Percentiles rank a stretch among this genome's conserved stretches.
phyloP scores from a whole-genome alignment of 2,329 filamentous ascomycete genomes.

The Claviceps sp. region DNA sequence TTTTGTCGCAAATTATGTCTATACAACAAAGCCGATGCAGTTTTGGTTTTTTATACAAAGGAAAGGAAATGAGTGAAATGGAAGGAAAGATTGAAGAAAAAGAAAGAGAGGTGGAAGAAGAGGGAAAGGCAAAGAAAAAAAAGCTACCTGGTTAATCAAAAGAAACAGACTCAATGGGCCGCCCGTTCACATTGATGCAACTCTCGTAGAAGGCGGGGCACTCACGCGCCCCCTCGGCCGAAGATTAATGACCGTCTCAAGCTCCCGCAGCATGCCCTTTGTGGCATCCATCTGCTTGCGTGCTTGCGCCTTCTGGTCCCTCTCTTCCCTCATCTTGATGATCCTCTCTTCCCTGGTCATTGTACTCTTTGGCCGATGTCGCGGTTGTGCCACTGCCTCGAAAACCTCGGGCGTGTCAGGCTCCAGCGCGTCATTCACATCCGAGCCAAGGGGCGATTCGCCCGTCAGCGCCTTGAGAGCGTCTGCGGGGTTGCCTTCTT shows the following conservation, averaged over 20 bases:
- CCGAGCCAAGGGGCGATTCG: constrained; percentile 42
- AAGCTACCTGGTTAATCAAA: not conserved
- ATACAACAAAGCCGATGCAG: not conserved
- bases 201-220: constrained; percentile 14
- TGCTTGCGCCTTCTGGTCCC: constrained; percentile 56
- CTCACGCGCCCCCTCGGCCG: constrained; percentile 28
- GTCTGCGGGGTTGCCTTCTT: constrained; percentile 36
- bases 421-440: constrained; percentile 41
- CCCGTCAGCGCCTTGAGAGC: constrained; percentile 71
- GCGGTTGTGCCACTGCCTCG: constrained; percentile 69
- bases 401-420: constrained; percentile 69
- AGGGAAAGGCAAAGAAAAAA: not conserved
- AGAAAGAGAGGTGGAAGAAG: too few species aligned
- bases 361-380: constrained; percentile 44
- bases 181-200: constrained; percentile 29
- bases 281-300: constrained; percentile 69
- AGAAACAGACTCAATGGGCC: not conserved
- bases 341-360: constrained; percentile 81
- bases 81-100: not conserved
- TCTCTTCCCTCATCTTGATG: constrained; percentile 74
- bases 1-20: not conserved
- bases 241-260: constrained; percentile 73
- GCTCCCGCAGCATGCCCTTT: constrained; percentile 79
- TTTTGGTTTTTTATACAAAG: not conserved
- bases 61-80: not conserved